A percentile compares a stretch with the other conserved stretches of the same genome.
Conservation (phyloP, 768 basidiomycete species). For the Rhodosporidiobolus sp. region DNA sequence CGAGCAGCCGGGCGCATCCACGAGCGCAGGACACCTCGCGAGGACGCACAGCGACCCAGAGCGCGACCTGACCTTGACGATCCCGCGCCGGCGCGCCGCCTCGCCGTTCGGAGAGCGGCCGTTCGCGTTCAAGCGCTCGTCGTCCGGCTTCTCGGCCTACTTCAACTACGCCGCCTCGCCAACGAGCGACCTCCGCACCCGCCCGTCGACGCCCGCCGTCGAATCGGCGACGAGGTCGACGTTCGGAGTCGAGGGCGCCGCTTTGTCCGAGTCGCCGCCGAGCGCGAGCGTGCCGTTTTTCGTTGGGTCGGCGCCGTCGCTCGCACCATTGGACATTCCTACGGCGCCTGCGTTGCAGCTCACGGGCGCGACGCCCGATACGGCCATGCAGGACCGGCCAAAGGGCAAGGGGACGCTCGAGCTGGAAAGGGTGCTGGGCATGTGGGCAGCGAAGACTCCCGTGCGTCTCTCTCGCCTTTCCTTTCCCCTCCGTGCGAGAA, state of each 20-base stretch:
- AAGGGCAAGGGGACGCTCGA: slow-evolving; percentile 36
- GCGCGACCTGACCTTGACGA: not conserved
- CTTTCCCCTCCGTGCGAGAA: too few species aligned
- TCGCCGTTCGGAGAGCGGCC: slow-evolving; percentile 7
- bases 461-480: slow-evolving; percentile 5
- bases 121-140: slow-evolving; percentile 22
- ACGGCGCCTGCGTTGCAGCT: not conserved
- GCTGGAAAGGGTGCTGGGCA: slow-evolving; percentile 31
- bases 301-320: not conserved
- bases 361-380: not conserved
- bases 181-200: slow-evolving; percentile 20
- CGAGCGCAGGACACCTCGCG: not conserved
- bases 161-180: slow-evolving; percentile 28
- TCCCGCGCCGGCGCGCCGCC: not conserved
- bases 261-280: slow-evolving; percentile 5
- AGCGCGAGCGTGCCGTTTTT: not conserved
- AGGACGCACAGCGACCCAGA: not conserved
- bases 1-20: not conserved
- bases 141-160: slow-evolving; percentile 26
- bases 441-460: slow-evolving; percentile 30
- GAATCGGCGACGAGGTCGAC: slow-evolving; percentile 28
- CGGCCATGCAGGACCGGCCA: slow-evolving; percentile 13
- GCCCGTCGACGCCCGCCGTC: slow-evolving; percentile 20
- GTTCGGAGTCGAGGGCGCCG: slow-evolving; percentile 1
- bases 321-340: slow-evolving; percentile 11